Base-by-base conservation (phyloP, 2,329 filamentous ascomycete species). In the Hirsutella rhossiliensis region DNA sequence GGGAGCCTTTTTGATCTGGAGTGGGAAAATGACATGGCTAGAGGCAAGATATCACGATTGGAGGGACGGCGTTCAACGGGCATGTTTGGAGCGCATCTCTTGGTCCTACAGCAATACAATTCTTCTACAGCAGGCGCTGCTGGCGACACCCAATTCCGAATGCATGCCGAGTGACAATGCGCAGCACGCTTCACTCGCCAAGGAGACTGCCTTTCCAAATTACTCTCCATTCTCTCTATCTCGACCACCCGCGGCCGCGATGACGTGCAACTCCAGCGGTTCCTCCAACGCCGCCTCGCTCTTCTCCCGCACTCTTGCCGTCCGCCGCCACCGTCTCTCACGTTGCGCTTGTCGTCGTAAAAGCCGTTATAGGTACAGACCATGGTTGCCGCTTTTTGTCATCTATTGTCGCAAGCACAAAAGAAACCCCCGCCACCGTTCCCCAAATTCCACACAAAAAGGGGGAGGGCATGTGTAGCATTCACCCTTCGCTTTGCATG, bases 351-450 rank as follows among this genome's bases (percentile, higher is more conserved):
- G 18, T 18, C 11, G 31, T 41, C 38, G 43, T 43, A 36, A 42
- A n/a, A 20, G 30, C 20, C 31, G 31, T 36, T 37, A 29, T 19
- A 41, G 20, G 17, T 32, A 37, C 41, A 42, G 17, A 11, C 34
- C 34, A 37, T 6, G 17, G 34, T 37, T 37, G 34, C 50, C 47
- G 46, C 44, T 47, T 43, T 48, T 45, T 37, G 46, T 38, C 48
- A 46, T 56, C 52, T 54, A 56, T 52, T 29, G 42, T 47, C 42
- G 43, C 48, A 43, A 45, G 48, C 46, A 46, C 40, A 47, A 48
- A 50, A 41, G 28, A 48, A 43, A 42, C 40, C 32, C 43, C 29
- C 29, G n/a, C 42, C 34, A 17, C 37, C 34, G 20, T 9, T 27
- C 15, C 15, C 6, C 15, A 11, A 9, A 44, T 38, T 23, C 23